Evolutionary conservation across 2,329 filamentous ascomycete species (phyloP).

Genomic region (Trematosphaeria pertusa): DNA sequence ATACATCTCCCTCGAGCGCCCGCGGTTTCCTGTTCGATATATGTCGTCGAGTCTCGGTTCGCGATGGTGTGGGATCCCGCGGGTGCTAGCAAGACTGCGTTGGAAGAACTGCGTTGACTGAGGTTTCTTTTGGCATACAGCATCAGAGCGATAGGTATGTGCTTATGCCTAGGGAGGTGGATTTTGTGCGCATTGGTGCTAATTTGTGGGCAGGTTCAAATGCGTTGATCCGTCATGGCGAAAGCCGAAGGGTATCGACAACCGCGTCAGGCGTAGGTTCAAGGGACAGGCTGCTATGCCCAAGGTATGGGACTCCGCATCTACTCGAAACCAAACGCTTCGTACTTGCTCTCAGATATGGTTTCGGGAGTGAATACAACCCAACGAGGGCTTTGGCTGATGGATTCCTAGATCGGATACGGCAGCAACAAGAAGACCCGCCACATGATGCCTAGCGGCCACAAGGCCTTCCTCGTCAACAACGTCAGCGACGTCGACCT

Average conservation of each 20-base stretch:
- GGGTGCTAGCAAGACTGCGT: no score
- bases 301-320: slow-evolving; percentile 79
- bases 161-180: no score
- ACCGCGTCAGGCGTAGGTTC: slow-evolving; percentile 95
- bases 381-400: slow-evolving; percentile 33
- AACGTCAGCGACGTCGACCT: slow-evolving; percentile 94
- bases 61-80: no score
- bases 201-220: slow-evolving; percentile 94
- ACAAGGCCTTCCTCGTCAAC: slow-evolving; percentile 99
- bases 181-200: no score
- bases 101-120: no score
- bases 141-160: slow-evolving; percentile 99
- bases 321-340: no score
- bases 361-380: background rate
- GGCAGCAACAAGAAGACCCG: slow-evolving; percentile 99
- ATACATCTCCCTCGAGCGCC: no score
- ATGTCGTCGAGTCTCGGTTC: no score
- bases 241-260: slow-evolving; percentile 99
- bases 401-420: slow-evolving; percentile 81
- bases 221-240: slow-evolving; percentile 91
- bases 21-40: no score
- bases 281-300: slow-evolving; percentile 96
- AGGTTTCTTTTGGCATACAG: no score
- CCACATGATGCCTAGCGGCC: slow-evolving; percentile 98
- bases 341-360: background rate